These are phyloP conservation scores for Suillus discolor DNA, from an alignment of 768 basidiomycete genomes.

Conservation along the genomic window DNA sequence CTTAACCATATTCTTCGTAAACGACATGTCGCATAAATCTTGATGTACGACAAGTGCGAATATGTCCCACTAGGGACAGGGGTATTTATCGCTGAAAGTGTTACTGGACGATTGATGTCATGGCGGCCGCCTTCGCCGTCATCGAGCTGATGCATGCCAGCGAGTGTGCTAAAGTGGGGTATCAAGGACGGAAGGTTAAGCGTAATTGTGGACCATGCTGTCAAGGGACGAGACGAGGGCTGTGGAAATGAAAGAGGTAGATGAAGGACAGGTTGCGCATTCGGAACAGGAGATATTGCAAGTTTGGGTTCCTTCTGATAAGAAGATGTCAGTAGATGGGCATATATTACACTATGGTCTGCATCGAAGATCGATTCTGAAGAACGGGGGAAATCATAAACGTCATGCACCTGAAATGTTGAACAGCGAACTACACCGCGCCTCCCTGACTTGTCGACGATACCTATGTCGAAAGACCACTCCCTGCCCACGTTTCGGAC, in stretches of 20 bases:
- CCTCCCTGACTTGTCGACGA: slow-evolving; percentile 64
- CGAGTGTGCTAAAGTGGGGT: slow-evolving; percentile 58
- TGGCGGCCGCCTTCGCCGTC: slow-evolving; percentile 19
- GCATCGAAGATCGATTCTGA: slow-evolving; percentile 2
- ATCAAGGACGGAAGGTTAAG: slow-evolving; percentile 63
- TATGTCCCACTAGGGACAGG: slow-evolving; percentile 54
- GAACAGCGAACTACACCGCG: slow-evolving; percentile 67
- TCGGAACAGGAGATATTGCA: slow-evolving; percentile 32
- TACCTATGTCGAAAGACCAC: slow-evolving; percentile 77
- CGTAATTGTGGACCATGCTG: slow-evolving; percentile 68
- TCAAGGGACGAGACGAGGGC: slow-evolving; percentile 56
- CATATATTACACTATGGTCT: slow-evolving; percentile 4
- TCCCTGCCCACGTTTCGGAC: slow-evolving; percentile 66
- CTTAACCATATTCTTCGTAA: slow-evolving; percentile 78
- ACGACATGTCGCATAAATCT: slow-evolving; percentile 78
- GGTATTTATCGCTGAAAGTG: slow-evolving; percentile 19
- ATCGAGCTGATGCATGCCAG: slow-evolving; percentile 31
- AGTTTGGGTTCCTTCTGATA: slow-evolving; percentile 58
- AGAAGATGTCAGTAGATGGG: slow-evolving; percentile 7
- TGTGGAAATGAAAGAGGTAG: slow-evolving; percentile 70
- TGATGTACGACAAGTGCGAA: slow-evolving; percentile 71
- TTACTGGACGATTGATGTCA: slow-evolving; percentile 7
- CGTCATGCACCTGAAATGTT: slow-evolving; percentile 71
- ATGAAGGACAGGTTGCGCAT: slow-evolving; percentile 60
- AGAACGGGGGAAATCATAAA: neutral